Evolutionary conservation across 306 rosid genomes (phyloP).

Genomic region (Medicago ruthenica): DNA sequence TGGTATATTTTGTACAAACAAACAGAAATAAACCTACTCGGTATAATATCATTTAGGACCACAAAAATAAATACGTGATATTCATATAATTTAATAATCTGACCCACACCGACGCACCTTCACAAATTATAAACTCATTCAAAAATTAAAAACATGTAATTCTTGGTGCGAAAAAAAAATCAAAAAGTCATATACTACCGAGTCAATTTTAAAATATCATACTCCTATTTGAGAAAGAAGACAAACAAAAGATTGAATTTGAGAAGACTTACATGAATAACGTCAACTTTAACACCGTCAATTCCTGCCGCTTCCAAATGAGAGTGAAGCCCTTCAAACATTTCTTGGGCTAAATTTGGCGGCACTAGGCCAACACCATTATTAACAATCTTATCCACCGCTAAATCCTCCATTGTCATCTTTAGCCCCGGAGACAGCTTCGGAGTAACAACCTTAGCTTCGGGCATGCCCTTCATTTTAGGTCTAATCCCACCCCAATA

Average conservation of each 20-base stretch:
- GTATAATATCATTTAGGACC: background rate
- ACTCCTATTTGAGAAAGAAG: background rate
- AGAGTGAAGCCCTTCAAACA: constrained; percentile 69
- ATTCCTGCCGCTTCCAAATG: constrained; percentile 64
- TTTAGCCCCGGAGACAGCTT: constrained; percentile 51
- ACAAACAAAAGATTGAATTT: background rate
- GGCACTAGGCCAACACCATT: constrained; percentile 75
- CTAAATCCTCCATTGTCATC: constrained; percentile 72
- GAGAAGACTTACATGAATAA: constrained; percentile 63
- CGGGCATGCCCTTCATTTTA: constrained; percentile 49
- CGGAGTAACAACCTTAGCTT: constrained; percentile 57
- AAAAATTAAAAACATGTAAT: too few species aligned
- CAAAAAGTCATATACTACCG: too few species aligned
- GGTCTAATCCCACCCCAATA: constrained; percentile 85
- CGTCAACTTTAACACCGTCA: constrained; percentile 81
- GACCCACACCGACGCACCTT: background rate
- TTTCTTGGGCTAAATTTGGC: constrained; percentile 50
- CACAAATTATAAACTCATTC: background rate
- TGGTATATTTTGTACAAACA: background rate
- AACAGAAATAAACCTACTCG: background rate
- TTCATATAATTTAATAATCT: background rate
- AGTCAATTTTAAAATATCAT: background rate
- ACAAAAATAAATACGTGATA: background rate
- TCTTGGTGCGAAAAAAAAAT: too few species aligned
- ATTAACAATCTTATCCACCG: constrained; percentile 67